Conservation (phyloP, 306 rosid genomes). For the Vicia sativa region DNA sequence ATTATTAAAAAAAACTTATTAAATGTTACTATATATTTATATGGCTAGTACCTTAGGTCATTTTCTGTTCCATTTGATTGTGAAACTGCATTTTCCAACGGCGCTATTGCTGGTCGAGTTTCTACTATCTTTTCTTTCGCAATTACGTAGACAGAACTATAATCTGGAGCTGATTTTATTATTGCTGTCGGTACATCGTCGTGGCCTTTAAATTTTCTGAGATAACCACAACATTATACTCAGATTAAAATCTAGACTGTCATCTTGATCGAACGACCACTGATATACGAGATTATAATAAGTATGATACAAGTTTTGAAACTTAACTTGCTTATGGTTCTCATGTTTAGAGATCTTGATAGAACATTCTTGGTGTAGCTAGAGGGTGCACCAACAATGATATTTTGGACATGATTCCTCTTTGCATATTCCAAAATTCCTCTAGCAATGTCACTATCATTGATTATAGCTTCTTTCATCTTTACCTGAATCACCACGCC, state of each 20-base stretch:
- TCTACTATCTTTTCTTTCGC: slow-evolving; percentile 73
- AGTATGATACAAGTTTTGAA: not conserved
- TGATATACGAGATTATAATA: not conserved
- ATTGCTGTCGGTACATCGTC: slow-evolving; percentile 57
- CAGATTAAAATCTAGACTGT: not conserved
- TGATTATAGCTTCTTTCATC: slow-evolving; percentile 68
- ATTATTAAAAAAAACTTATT: not conserved
- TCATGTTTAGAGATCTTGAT: slow-evolving; percentile 50
- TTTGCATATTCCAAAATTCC: slow-evolving; percentile 61
- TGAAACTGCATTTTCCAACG: slow-evolving; percentile 44
- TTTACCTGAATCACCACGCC: slow-evolving; percentile 51
- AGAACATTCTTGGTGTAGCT: slow-evolving; percentile 53
- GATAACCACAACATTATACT: slow-evolving; percentile 17
- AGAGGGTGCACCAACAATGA: slow-evolving; percentile 64
- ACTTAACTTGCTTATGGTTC: slow-evolving; percentile 45
- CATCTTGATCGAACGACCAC: not conserved
- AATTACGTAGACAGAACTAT: slow-evolving; percentile 71
- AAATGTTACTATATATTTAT: not conserved
- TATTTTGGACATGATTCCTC: slow-evolving; percentile 50
- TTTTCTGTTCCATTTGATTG: slow-evolving; percentile 44
- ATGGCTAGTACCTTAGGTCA: slow-evolving; percentile 44
- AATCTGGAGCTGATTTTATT: slow-evolving; percentile 69
- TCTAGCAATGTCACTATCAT: slow-evolving; percentile 56
- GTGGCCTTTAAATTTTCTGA: slow-evolving; percentile 65
- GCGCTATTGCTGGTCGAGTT: slow-evolving; percentile 59